These are phyloP conservation scores for Fraxinus quadrangulata DNA, from an alignment of 257 asterid species.

Conservation along the genomic window DNA sequence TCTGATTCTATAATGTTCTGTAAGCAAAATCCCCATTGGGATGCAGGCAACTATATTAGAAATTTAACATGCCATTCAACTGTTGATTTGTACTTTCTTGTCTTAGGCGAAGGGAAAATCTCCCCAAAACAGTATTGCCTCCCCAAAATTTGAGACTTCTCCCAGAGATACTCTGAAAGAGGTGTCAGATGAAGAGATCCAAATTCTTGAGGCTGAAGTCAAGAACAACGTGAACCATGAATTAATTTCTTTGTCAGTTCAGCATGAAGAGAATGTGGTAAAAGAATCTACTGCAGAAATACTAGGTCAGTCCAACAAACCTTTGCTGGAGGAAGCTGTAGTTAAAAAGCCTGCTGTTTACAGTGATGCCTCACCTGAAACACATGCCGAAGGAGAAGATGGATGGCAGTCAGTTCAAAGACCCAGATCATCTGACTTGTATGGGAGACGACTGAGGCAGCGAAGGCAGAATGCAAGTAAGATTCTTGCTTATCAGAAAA, in stretches of 20 bases:
- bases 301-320: slow-evolving; percentile 42
- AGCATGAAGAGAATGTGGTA: slow-evolving; percentile 41
- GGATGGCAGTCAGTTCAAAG: slow-evolving; percentile 98
- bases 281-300: slow-evolving; percentile 40
- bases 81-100: slow-evolving; percentile 22
- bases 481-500: slow-evolving; percentile 67
- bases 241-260: slow-evolving; percentile 40
- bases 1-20: neutral
- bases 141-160: slow-evolving; percentile 51
- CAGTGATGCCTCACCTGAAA: slow-evolving; percentile 49
- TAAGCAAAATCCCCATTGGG: neutral
- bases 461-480: slow-evolving; percentile 64
- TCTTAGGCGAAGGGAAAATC: slow-evolving; percentile 70
- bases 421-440: slow-evolving; percentile 76
- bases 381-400: slow-evolving; percentile 80
- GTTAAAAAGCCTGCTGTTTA: slow-evolving; percentile 31
- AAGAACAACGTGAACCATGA: slow-evolving; percentile 34
- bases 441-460: slow-evolving; percentile 73
- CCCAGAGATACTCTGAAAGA: slow-evolving; percentile 41
- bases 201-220: slow-evolving; percentile 41
- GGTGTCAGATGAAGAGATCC: slow-evolving; percentile 51
- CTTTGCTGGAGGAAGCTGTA: slow-evolving; percentile 41
- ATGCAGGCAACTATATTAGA: neutral
- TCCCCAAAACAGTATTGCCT: slow-evolving; percentile 47
- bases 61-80: neutral